Base-by-base conservation (phyloP, 2,329 filamentous ascomycete genomes). In the Sordariomycetes sp. region DNA sequence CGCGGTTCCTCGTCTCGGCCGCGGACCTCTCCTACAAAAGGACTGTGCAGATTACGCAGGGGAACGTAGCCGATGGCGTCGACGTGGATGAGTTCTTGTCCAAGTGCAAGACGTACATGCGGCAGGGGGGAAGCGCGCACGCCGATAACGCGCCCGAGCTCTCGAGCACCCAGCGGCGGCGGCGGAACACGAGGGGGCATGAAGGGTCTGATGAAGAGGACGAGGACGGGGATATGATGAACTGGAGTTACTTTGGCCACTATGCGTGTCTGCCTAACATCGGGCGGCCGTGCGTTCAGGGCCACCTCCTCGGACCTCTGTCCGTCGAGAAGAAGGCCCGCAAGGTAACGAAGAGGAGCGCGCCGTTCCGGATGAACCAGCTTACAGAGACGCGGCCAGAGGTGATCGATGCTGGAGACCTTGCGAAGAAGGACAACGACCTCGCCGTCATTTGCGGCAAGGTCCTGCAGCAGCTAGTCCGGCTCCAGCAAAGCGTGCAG, bases 31-130 rank as follows among this genome's bases (percentile, higher is more conserved):
- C 87, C 0, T 85, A 87, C 64, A 89, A 88, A 63, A 90, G 90
- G 66, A 86, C 89, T 0, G 76, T 86, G 51, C 83, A 85, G 55
- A 77, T 95, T 28, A 83, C 86, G 1, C 76, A 89, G 34, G 90
- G 90, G 7, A 86, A 86, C 63, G 74, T 79, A 1, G 81, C 82
- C 2, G 83, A 86, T 55, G 89, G 90, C 8, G 74, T 99, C 24
- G 91, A 97, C 65, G 78, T 95, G 0, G 91, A 97, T 60, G 89
- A 96, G 64, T 95, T 97, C 65, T 82, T 97, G 15, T 87, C 88
- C 0, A 95, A 95, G 69, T 92, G 87, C 68, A 90, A 95, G 59
- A 81, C 80, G 3, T 97, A 88, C 67, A 96, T 97, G 90, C 83
- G 82, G 24, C 77, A 80, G 39, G 86, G 82, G 3, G 74, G 78